Evolutionary conservation across 305 asterid species (phyloP).

Genomic region (Fraxinus albicans): DNA sequence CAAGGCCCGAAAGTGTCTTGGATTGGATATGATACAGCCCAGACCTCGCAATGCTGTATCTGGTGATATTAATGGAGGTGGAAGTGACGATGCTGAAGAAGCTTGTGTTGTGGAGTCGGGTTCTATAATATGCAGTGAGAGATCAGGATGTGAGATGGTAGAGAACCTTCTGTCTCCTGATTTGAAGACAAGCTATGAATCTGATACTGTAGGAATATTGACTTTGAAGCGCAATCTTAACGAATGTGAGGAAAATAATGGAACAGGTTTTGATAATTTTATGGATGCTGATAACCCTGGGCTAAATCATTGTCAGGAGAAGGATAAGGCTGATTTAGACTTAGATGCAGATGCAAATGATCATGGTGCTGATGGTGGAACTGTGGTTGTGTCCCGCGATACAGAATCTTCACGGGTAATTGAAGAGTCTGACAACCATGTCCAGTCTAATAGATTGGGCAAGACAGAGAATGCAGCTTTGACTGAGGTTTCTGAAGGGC

Average conservation of each 20-base stretch:
- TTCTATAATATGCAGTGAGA: constrained; percentile 38
- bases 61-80: constrained; percentile 56
- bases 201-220: constrained; percentile 33
- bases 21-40: constrained; percentile 55
- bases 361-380: constrained; percentile 25
- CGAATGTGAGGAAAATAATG: constrained; percentile 32
- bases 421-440: constrained; percentile 29
- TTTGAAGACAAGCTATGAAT: constrained; percentile 30
- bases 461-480: constrained; percentile 31
- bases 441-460: constrained; percentile 25
- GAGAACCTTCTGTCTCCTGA: constrained; percentile 39
- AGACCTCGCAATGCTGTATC: constrained; percentile 39
- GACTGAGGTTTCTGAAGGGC: constrained; percentile 34
- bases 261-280: constrained; percentile 34
- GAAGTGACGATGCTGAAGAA: constrained; percentile 60
- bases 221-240: constrained; percentile 42
- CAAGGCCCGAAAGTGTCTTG: constrained; percentile 84
- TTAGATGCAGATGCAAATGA: constrained; percentile 32
- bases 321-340: constrained; percentile 38
- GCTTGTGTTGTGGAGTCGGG: constrained; percentile 61
- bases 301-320: constrained; percentile 28
- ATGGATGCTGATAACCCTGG: constrained; percentile 33
- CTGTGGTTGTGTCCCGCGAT: constrained; percentile 28
- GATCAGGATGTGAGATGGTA: constrained; percentile 47
- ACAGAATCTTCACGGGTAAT: constrained; percentile 30